Evolutionary conservation across 805 yeast genomes (phyloP), one percentile per base, ranked within the genome.

Genomic region (Lipomyces yamadae): DNA sequence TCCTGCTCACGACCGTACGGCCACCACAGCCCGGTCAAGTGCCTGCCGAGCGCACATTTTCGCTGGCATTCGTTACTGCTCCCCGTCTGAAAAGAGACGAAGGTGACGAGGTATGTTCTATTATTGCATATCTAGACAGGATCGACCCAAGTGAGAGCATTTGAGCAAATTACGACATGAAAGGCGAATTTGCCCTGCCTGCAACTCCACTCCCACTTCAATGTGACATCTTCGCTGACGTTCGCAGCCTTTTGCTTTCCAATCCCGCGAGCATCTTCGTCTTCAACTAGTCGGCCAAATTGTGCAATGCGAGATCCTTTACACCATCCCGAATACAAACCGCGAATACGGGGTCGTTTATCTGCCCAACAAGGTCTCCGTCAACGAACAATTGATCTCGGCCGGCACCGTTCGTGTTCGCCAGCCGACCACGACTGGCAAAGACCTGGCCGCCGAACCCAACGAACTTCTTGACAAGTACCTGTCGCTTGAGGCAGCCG

Each of bases 281-380:
- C 80, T 80, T 6, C 80, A 89, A 70, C 78, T 88, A 24, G 82
- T 90, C 50, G 92, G 92, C 33, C 88, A 88, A 76, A 78, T 77
- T 48, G 80, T 90, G 76, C 83, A 83, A 72, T 88, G 88, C 75
- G 80, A 81, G 74, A 86, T 88, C 34, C 73, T 84, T 53, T 86
- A 85, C 78, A 83, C 85, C 72, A 79, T 79, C 63, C 82, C 85
- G 24, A 34, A 74, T 64, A 75, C 74, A 64, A 78, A 76, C 56
- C 82, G 89, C 69, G 92, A 88, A 72, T 89, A 87, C 75, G 95
- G 94, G 32, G 92, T 90, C 74, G 76, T 88, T 32, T 82, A 84
- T 56, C 80, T 91, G 33, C 92, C 92, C 6, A 78, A 86, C 37
- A 86, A 88, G 76, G 72, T 78, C 39, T 86, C 91, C 30, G 80